Evolutionary conservation across 148 eudicot genomes (phyloP).

Genomic region (Oxyria digyna): DNA sequence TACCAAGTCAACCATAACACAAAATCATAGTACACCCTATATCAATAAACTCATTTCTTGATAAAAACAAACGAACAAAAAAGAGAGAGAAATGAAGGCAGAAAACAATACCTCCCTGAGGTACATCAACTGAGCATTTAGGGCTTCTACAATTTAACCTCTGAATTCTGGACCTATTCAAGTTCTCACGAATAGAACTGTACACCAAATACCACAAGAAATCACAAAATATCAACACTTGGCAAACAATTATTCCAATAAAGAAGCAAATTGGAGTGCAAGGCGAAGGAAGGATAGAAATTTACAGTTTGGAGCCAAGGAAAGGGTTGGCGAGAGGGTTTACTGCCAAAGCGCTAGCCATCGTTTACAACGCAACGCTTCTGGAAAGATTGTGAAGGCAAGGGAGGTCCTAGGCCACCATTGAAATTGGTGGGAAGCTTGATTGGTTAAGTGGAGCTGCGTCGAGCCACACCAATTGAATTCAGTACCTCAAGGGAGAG

Average conservation of each 20-base stretch:
- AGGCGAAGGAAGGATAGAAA: background rate
- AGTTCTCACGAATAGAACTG: constrained; percentile 29
- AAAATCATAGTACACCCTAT: no score
- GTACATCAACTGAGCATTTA: constrained; percentile 38
- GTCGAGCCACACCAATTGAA: constrained; percentile 1
- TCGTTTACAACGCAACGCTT: constrained; percentile 9
- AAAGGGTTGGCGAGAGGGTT: constrained; percentile 40
- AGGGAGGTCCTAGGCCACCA: background rate
- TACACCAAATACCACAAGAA: constrained; percentile 1
- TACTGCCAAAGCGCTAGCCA: constrained; percentile 41
- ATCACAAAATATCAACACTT: background rate
- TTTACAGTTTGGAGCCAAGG: constrained; percentile 41
- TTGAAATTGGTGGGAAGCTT: background rate
- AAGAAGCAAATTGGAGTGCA: background rate
- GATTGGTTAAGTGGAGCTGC: background rate
- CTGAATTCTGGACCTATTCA: constrained; percentile 15
- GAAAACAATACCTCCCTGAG: constrained; percentile 41
- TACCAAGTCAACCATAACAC: no score
- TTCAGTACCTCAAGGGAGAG: background rate
- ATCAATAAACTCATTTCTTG: background rate
- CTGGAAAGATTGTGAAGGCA: background rate
- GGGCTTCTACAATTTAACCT: constrained; percentile 22
- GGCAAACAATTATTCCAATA: background rate
- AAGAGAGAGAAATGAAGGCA: background rate
- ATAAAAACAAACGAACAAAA: background rate